phyloP scores from a whole-genome alignment of 257 asterid species.

The Rubia yunnanensis region DNA sequence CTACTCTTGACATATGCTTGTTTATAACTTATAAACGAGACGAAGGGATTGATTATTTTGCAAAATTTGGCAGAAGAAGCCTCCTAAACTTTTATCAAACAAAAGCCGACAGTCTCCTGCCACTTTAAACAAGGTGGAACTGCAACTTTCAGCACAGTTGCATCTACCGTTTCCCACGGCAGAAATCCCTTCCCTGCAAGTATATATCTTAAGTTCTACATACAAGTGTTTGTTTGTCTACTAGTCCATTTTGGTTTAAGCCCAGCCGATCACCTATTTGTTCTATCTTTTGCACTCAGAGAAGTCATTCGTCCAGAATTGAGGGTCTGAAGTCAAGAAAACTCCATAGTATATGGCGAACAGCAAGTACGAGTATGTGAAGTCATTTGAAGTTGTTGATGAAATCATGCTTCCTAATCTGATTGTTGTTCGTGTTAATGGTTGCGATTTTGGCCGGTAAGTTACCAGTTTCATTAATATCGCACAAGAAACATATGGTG shows the following conservation, averaged over 20 bases:
- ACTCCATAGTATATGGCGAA: constrained; percentile 42
- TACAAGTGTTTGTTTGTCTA: no score
- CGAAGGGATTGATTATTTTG: no score
- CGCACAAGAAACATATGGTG: background rate
- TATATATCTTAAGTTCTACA: no score
- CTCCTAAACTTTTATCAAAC: no score
- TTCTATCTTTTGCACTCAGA: background rate
- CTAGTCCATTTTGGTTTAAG: background rate
- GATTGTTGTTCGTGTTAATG: constrained; percentile 46
- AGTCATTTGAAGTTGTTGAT: constrained; percentile 58
- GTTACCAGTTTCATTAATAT: background rate
- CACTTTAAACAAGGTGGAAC: no score
- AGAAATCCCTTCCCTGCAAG: no score
- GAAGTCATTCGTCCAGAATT: background rate
- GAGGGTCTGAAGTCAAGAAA: background rate
- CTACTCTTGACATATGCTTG: no score
- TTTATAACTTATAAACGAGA: no score
- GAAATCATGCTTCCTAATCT: constrained; percentile 56
- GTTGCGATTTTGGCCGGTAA: constrained; percentile 50
- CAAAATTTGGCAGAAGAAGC: no score
- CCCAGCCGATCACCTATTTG: background rate
- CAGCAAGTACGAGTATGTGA: constrained; percentile 80
- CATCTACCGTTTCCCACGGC: no score
- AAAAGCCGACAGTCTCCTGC: no score
- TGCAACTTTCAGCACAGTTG: no score